Evolutionary conservation across 768 basidiomycete species (phyloP), one percentile per base, ranked within the genome.

Genomic region (Neoboletus brunneissimus): DNA sequence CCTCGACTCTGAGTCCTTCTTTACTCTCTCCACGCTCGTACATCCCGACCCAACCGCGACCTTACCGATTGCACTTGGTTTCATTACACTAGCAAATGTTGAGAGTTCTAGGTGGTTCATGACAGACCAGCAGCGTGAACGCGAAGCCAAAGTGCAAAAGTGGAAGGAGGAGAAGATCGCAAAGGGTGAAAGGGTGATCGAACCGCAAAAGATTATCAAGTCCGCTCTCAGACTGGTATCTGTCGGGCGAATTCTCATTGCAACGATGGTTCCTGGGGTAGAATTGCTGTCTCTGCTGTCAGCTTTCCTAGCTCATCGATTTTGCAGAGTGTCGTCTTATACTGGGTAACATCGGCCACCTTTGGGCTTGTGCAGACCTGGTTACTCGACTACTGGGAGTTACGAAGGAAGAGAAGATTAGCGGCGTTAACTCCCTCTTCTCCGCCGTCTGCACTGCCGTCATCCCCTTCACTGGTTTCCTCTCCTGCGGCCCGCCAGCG

Each of bases 361-460:
- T 88, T 87, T 68, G 89, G 89, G 41, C 73, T 91, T 20, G 56
- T 87, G 15, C 89, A 91, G 67, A 86, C 88, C 1, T 92, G 88
- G 86, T 60, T 80, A 32, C 72, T 92, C 55, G 87, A 90, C 53
- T 87, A 80, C 74, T 78, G 79, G 74, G 84, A 85, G 54, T 64
- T 76, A 50, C 77, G 75, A 41, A 71, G 79, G 54, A 72, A 68
- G 48, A 61, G 51, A 48, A 63, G 54, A 47, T 55, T 73, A 37
- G 48, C 50, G 2, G 40, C 25, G n/a, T 10, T 37, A 4, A 6
- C 48, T 3, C 8, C 57, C 2, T 10, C 48, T 16, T 18, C 57
- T 32, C 9, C 38, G n/a, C 27, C 29, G 20, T 32, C 54, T 20
- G 9, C 46, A 20, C 20, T 15, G 9, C 18, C 53, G 1, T 37